phyloP scores from a whole-genome alignment of 2,329 filamentous ascomycete genomes.

The Trichoderma koningii region DNA sequence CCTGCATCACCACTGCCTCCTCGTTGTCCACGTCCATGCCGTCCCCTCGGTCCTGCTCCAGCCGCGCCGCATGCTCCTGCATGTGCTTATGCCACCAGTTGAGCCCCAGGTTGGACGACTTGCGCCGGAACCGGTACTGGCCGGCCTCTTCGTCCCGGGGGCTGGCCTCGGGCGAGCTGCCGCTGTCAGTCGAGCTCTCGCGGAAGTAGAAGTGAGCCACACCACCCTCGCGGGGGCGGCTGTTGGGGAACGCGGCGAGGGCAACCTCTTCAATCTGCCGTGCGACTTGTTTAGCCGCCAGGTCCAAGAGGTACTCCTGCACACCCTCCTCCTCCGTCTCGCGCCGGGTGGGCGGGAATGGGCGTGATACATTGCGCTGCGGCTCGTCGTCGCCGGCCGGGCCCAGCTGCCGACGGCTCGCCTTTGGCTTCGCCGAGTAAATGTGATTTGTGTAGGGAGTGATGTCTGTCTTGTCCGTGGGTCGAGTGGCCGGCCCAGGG shows the following conservation, averaged over 20 bases:
- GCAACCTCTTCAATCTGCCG: conserved; percentile 77
- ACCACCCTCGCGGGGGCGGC: conserved; percentile 67
- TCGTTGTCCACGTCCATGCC: conserved; percentile 34
- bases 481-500: conserved; percentile 60
- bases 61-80: conserved; percentile 72
- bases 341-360: conserved; percentile 52
- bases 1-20: conserved; percentile 29
- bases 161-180: conserved; percentile 47
- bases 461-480: conserved; percentile 72
- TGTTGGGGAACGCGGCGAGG: conserved; percentile 74
- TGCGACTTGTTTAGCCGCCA: conserved; percentile 79
- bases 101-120: conserved; percentile 63
- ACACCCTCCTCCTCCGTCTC: conserved; percentile 75
- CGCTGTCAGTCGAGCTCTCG: conserved; percentile 63
- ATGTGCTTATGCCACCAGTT: conserved; percentile 79
- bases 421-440: conserved; percentile 49
- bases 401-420: conserved; percentile 40
- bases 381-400: conserved; percentile 36
- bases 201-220: conserved; percentile 71
- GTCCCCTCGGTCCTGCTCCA: conserved; percentile 50
- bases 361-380: conserved; percentile 38
- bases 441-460: conserved; percentile 65
- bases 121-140: conserved; percentile 49
- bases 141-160: conserved; percentile 38
- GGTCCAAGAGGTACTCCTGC: conserved; percentile 73